Evolutionary conservation across 2,329 filamentous ascomycete species (phyloP), one percentile per base, ranked within the genome.

Genomic region (Cladosporium sp.): DNA sequence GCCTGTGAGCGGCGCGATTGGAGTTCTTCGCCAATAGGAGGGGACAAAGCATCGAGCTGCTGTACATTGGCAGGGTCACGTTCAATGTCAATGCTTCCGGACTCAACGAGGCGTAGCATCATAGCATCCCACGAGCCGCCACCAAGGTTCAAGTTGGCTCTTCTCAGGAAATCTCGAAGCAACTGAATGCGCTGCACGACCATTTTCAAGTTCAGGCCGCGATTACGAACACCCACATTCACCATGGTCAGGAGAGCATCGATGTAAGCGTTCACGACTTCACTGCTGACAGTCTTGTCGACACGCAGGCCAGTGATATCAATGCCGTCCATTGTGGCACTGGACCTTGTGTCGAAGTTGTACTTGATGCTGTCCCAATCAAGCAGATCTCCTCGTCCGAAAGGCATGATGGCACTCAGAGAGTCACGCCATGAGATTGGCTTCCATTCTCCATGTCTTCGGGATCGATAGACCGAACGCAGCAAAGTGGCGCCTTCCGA

Each of bases 211-310:
- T 67, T 71, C 67, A 70, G 79, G 34, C 79, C 80, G 67, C 78
- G 70, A 34, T 67, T 65, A n/a, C 79, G 79, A 25, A 80, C 78
- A 53, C 81, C 82, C 25, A 81, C 69, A 63, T 79, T 79, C 49
- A 82, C 72, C 14, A 73, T 70, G 66, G 82, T 84, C 48, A 83
- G 71, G 16, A 87, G 72, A 18, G 81, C 83, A 69, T 86, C 84
- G 32, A 86, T 76, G 48, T 87, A 80, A 6, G 84, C 83, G 60
- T 81, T 77, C 28, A 88, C 80, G 13, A 88, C 81, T 74, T 89
- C 87, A 49, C 79, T 79, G 70, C 85, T 88, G 70, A 89, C 81
- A 0, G 84, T 87, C 58, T 79, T 75, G 43, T 75, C 74, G 11
- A 80, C 77, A 46, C 72, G 70, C 11, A 65, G 28, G 3, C 49